Percentiles rank a stretch among this genome's conserved stretches.
These are phyloP conservation scores for Didymellaceae sp. DNA, from an alignment of 2,329 filamentous ascomycete genomes.

Conservation along the genomic window DNA sequence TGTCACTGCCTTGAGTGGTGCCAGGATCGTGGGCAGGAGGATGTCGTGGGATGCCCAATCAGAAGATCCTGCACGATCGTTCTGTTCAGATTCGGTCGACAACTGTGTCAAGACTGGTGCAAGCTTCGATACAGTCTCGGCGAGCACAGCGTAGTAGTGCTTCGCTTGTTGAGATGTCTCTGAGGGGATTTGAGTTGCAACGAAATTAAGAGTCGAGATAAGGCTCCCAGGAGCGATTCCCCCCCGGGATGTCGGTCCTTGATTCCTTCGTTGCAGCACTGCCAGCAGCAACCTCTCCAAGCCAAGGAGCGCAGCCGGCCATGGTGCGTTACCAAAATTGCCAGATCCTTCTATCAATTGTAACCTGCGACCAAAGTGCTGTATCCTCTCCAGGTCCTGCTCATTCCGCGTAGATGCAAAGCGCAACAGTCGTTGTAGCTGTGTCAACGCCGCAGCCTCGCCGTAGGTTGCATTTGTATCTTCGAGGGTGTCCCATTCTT, in stretches of 20 bases:
- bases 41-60: conserved; percentile 16
- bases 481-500: conserved; percentile 43
- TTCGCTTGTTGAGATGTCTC: conserved; percentile 42
- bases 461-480: conserved; percentile 39
- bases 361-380: conserved; percentile 50
- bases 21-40: conserved; percentile 33
- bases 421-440: conserved; percentile 52
- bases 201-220: conserved; percentile 35
- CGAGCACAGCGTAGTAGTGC: conserved; percentile 44
- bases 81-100: not conserved
- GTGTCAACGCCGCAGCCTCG: conserved; percentile 48
- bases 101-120: conserved; percentile 9
- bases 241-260: conserved; percentile 14
- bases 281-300: conserved; percentile 50
- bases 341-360: conserved; percentile 38
- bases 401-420: conserved; percentile 50
- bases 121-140: conserved; percentile 29
- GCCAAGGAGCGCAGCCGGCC: conserved; percentile 52
- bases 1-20: conserved; percentile 43
- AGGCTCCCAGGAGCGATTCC: conserved; percentile 20
- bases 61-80: not conserved
- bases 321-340: conserved; percentile 37
- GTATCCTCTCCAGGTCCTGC: conserved; percentile 50
- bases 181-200: conserved; percentile 42
- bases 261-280: conserved; percentile 36